Conservation (phyloP, 352 stramenopile genomes). For the Aphanomyces invadans region DNA sequence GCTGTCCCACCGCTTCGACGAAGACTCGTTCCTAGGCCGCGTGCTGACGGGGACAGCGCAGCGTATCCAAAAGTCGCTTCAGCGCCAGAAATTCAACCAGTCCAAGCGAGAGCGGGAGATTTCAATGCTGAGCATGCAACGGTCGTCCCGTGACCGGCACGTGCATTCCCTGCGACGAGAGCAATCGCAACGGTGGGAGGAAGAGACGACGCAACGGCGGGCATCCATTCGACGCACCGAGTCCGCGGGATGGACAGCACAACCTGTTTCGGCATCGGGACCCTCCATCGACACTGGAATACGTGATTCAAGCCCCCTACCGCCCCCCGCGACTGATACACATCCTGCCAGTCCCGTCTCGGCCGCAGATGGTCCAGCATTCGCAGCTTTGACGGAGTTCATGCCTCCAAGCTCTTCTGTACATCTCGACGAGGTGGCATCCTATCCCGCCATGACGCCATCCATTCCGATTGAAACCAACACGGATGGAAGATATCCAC, state of each 20-base stretch:
- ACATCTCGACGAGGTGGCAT: too few relatives aligned
- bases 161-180: conserved; percentile 4
- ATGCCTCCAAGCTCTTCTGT: too few relatives aligned
- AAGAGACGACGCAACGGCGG: neutral
- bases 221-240: neutral
- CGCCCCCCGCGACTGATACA: too few relatives aligned
- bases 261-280: too few relatives aligned
- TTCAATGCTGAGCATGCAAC: neutral
- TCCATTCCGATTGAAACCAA: too few relatives aligned
- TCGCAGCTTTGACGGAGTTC: too few relatives aligned
- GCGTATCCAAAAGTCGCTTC: neutral
- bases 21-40: conserved; percentile 20
- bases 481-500: too few relatives aligned
- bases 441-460: too few relatives aligned
- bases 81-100: neutral
- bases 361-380: too few relatives aligned
- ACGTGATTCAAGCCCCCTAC: too few relatives aligned
- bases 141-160: neutral
- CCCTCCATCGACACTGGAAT: too few relatives aligned
- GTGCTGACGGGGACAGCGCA: neutral
- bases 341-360: too few relatives aligned
- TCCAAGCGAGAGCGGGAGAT: neutral
- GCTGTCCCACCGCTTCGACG: conserved; percentile 11
- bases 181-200: neutral
- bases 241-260: neutral